Evolutionary conservation across 768 basidiomycete genomes (phyloP).

Genomic region (Leccinellum albellum): DNA sequence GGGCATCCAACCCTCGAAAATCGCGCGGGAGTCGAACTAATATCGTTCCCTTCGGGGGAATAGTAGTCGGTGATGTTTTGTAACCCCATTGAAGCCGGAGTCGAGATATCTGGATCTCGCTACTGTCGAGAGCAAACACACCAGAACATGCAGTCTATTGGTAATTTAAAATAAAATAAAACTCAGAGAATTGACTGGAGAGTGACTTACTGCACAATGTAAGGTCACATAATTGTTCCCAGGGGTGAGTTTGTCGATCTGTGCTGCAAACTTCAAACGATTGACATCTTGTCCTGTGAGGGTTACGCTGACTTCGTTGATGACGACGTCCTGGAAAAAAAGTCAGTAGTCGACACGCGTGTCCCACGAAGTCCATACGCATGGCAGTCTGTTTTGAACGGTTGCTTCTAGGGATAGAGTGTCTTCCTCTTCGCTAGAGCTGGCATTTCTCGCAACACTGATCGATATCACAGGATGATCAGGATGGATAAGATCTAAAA

Average conservation of each 20-base stretch:
- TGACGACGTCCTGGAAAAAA: slow-evolving; percentile 47
- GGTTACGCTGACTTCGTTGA: slow-evolving; percentile 60
- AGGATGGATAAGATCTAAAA: slow-evolving; percentile 57
- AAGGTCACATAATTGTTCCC: slow-evolving; percentile 59
- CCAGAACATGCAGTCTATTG: slow-evolving; percentile 63
- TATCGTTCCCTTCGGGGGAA: slow-evolving; percentile 27
- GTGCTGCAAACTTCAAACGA: slow-evolving; percentile 51
- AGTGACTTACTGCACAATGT: slow-evolving; percentile 65
- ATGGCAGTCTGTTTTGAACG: slow-evolving; percentile 66
- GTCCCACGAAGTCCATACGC: slow-evolving; percentile 48
- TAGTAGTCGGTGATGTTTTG: slow-evolving; percentile 26
- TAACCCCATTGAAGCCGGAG: slow-evolving; percentile 66
- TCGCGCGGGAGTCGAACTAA: slow-evolving; percentile 65
- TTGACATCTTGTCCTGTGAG: slow-evolving; percentile 62
- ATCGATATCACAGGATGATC: slow-evolving; percentile 70
- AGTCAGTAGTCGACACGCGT: slow-evolving; percentile 6
- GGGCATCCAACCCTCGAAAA: slow-evolving; percentile 57
- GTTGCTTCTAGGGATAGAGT: slow-evolving; percentile 57
- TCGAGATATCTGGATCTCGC: slow-evolving; percentile 60
- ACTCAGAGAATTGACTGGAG: not conserved
- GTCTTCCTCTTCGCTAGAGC: slow-evolving; percentile 57
- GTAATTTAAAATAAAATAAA: not conserved
- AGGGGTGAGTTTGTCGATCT: slow-evolving; percentile 42
- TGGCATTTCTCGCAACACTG: slow-evolving; percentile 43
- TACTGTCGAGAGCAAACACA: slow-evolving; percentile 61